Evolutionary conservation across 2,329 filamentous ascomycete species (phyloP), one percentile per base, ranked within the genome.

Genomic region (Chaetomiaceae sp.): DNA sequence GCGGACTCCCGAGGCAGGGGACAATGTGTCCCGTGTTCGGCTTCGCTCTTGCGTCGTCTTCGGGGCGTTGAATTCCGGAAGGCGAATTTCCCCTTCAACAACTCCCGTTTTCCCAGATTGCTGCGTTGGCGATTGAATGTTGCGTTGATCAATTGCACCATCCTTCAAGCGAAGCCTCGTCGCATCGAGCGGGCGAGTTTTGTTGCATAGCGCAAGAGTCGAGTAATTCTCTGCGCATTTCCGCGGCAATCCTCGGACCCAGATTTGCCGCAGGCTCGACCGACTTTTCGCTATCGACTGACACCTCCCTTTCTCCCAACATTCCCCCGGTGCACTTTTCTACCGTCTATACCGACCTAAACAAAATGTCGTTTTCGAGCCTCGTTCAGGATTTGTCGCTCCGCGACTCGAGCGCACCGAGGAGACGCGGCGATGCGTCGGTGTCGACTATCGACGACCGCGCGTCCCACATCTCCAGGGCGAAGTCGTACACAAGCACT

Each of bases 401-500:
- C 57, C 81, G 80, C 62, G 81, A 84, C 64, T 65, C 70, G 60
- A 68, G 72, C 59, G 72, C 68, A 58, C 63, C 72, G 18, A 75
- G 80, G 60, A 76, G 78, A 34, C 71, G 71, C 44, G 73, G 72
- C 51, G 73, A 71, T 23, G 68, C 71, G 5, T 78, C 80, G 23
- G 58, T 61, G 8, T 71, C 73, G 44, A 81, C 80, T 32, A 64
- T 79, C 30, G 81, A 85, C 63, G 82, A 84, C 63, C 75, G 79
- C 54, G 73, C 77, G 27, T 85, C 82, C 45, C 80, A 81, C 66
- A 69, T 85, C 60, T 86, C 82, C 20, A 75, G 79, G 50, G 80
- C 81, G 64, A 81, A 81, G 76, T 85, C 82, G 18, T 85, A 85
- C 65, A 71, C 82, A 58, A 85, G 82, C 73, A 86, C 82, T 13